Base-by-base conservation (phyloP, 2,329 filamentous ascomycete genomes). In the Colletotrichum shisoi region DNA sequence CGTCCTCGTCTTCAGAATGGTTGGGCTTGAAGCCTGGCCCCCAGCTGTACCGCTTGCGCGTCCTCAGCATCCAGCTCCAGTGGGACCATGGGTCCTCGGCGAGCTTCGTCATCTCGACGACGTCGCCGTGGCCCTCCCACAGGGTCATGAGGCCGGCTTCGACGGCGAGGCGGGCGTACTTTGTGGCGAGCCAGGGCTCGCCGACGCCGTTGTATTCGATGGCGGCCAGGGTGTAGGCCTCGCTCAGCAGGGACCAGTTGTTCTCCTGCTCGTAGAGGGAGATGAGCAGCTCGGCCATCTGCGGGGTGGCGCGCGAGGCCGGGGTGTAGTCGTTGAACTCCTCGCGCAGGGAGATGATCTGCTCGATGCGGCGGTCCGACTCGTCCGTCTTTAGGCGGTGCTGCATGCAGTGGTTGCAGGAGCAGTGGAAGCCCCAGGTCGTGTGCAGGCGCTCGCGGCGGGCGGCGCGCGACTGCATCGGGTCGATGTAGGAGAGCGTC, bases 401-500 rank as follows among this genome's bases (percentile, higher is more conserved):
- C 59, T 75, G 72, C n/a, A 71, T 73, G 73, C 80, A 82, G 34
- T 73, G 68, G 62, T 76, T 73, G 72, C 80, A 82, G 34, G 74
- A 71, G 73, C 80, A 82, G 21, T 73, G 63, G 71, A 82, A 82
- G 51, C 78, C 77, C 80, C 80, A 82, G 6, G 71, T 74, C 15
- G 58, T 21, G 24, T 71, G 59, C n/a, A 81, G 72, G 42, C 74
- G 71, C 9, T 66, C 46, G n/a, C 73, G 66, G 4, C 80, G 77
- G 67, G 69, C 37, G 45, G 46, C 68, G n/a, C 74, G 73, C n/a
- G 70, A 15, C 71, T 74, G 71, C 24, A 77, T 61, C 19, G 76
- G 77, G 74, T 78, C 73, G 39, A 82, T 78, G 71, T 82, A 82
- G 0, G 79, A 78, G 60, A 82, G 71, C 17, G 78, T 80, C 57